Base-by-base conservation (phyloP, 2,329 filamentous ascomycete genomes). In the Alternaria arbusti region DNA sequence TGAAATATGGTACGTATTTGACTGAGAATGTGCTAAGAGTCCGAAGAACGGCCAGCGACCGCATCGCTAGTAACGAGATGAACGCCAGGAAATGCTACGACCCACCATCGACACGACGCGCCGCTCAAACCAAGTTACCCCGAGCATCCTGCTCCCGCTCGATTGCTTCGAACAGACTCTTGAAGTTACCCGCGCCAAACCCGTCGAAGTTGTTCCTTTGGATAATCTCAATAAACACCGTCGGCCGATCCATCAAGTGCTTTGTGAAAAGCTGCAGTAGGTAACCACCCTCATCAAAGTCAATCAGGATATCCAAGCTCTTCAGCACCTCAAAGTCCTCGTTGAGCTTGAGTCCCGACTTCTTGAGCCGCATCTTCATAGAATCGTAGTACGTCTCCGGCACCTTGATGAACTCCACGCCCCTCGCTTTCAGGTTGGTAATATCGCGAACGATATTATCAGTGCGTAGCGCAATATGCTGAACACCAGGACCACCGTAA, bases 211-310 rank as follows among this genome's bases (percentile, higher is more conserved):
- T 90, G 73, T 96, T 90, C 61, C 94, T 85, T 84, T 97, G 94
- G 73, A 97, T 97, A 73, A 97, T 97, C 86, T 97, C 95, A 67
- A 97, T 89, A 78, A 97, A 97, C 26, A 97, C 94, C 4, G 95
- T 97, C 23, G 95, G 95, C 12, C 95, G 89, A 81, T 97, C 94
- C 90, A 97, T 92, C 70, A 97, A 81, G 68, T 95, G 95, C 88
- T 86, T 86, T 0, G 84, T 86, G 68, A 86, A 86, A 3, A 86
- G 73, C 77, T 90, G 88, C 69, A 90, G 68, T 67, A 97, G 81
- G 80, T 97, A 97, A 0, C 95, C 95, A 23, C 88, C 89, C 85
- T 97, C 94, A 73, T 97, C 95, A 74, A 97, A 97, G 82, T 97
- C 94, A 75, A 97, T 96, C 73, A 98, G 82, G 72, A 97, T 97